Evolutionary conservation across 208 protist species (phyloP).

Genomic region (Endotrypanum monterogeii): DNA sequence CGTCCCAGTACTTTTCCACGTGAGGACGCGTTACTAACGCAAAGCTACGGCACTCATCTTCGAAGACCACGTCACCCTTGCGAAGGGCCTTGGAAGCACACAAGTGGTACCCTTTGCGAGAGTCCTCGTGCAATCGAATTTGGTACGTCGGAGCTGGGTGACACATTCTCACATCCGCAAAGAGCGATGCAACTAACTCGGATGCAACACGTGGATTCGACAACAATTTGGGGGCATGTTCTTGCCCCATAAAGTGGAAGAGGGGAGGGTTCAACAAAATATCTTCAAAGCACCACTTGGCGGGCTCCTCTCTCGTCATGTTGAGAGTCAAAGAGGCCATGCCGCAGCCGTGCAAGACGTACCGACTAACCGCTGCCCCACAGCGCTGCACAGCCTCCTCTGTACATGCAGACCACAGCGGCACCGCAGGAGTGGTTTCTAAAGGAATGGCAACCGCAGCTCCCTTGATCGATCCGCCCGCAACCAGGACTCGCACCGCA

Average conservation of each 20-base stretch:
- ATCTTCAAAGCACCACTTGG: constrained; percentile 51
- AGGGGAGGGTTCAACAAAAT: constrained; percentile 21
- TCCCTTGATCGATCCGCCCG: constrained; percentile 26
- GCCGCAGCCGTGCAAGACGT: constrained; percentile 37
- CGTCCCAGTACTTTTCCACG: constrained; percentile 63
- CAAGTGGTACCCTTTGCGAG: constrained; percentile 65
- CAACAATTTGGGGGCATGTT: background rate
- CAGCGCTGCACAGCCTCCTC: constrained; percentile 17
- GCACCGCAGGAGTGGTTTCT: constrained; percentile 6
- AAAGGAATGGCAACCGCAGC: constrained; percentile 22
- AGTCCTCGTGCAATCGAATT: constrained; percentile 42
- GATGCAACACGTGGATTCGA: background rate
- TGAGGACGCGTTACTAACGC: constrained; percentile 68
- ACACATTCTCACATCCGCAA: constrained; percentile 21
- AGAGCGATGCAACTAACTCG: constrained; percentile 13
- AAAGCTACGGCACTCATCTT: constrained; percentile 78
- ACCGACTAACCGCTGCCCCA: constrained; percentile 22
- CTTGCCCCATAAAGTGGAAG: background rate
- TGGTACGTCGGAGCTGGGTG: constrained; percentile 29
- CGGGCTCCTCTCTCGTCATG: constrained; percentile 27
- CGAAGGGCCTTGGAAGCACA: constrained; percentile 47
- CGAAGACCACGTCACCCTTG: constrained; percentile 71
- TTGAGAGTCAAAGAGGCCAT: constrained; percentile 31
- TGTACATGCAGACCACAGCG: constrained; percentile 10
- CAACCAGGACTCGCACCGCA: constrained; percentile 19